Evolutionary conservation across 129 eudicot species (phyloP).

Genomic region (Sambucus nigra): DNA sequence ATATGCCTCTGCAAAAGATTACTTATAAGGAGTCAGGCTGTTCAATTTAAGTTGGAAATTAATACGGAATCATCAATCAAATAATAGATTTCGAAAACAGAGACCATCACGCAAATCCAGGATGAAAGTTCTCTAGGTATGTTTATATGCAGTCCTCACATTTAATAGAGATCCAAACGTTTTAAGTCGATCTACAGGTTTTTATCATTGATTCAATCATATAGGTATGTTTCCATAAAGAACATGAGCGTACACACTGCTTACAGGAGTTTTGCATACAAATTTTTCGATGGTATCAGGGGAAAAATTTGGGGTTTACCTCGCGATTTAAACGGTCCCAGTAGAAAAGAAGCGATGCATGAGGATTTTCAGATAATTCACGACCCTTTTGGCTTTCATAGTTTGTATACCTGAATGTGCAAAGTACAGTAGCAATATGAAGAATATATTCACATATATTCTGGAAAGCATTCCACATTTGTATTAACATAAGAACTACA

Average conservation of each 20-base stretch:
- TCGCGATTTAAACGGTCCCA: slow-evolving; percentile 88
- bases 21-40: no score
- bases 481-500: slow-evolving; percentile 11
- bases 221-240: no score
- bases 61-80: no score
- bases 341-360: slow-evolving; percentile 75
- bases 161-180: no score
- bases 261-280: neutral
- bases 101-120: no score
- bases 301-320: slow-evolving; percentile 30
- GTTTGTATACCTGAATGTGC: slow-evolving; percentile 68
- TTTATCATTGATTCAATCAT: no score
- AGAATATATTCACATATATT: neutral
- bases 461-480: slow-evolving; percentile 4
- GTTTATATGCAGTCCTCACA: no score
- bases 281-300: slow-evolving; percentile 1
- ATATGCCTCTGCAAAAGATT: no score
- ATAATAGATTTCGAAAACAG: no score
- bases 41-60: no score
- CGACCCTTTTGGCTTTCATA: slow-evolving; percentile 82
- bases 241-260: neutral
- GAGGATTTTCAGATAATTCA: slow-evolving; percentile 71
- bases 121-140: no score
- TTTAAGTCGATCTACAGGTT: no score
- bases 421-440: neutral